These are phyloP conservation scores for Yamadazyma sp. DNA, from an alignment of 805 yeast species.

Conservation along the genomic window DNA sequence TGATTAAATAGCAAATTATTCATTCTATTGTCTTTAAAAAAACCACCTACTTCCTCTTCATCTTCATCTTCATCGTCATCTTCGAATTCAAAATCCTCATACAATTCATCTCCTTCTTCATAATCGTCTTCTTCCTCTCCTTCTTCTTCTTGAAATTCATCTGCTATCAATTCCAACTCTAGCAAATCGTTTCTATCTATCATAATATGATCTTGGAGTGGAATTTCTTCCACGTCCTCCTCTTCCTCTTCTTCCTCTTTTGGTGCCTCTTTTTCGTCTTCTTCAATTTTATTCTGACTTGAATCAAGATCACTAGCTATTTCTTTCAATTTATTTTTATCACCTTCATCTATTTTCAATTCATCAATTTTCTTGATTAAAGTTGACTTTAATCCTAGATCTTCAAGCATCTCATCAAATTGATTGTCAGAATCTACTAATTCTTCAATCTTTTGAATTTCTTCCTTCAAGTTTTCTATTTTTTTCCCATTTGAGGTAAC, in stretches of 20 bases:
- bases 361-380: constrained; percentile 21
- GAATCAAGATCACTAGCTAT: too few relatives aligned
- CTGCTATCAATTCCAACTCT: constrained; percentile 54
- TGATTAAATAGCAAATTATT: constrained; percentile 38
- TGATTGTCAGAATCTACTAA: constrained; percentile 15
- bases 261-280: constrained; percentile 1
- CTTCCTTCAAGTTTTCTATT: background rate
- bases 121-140: constrained; percentile 27
- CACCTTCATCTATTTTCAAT: constrained; percentile 24
- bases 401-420: constrained; percentile 28
- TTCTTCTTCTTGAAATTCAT: constrained; percentile 36
- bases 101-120: constrained; percentile 31
- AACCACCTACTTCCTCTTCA: constrained; percentile 19
- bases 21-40: constrained; percentile 12
- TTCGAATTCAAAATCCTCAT: constrained; percentile 30
- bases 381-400: constrained; percentile 28
- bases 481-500: constrained; percentile 14
- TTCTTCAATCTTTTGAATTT: background rate
- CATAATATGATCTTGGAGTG: constrained; percentile 13
- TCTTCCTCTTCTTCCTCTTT: constrained; percentile 2
- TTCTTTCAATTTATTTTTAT: constrained; percentile 24
- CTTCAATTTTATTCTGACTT: background rate
- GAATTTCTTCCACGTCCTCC: background rate
- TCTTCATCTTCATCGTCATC: constrained; percentile 32
- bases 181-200: constrained; percentile 43